Percentiles rank a stretch among this genome's conserved stretches.
Evolutionary conservation across 495 filamentous ascomycete genomes (phyloP).

Genomic region (Polyplosphaeria fusca): DNA sequence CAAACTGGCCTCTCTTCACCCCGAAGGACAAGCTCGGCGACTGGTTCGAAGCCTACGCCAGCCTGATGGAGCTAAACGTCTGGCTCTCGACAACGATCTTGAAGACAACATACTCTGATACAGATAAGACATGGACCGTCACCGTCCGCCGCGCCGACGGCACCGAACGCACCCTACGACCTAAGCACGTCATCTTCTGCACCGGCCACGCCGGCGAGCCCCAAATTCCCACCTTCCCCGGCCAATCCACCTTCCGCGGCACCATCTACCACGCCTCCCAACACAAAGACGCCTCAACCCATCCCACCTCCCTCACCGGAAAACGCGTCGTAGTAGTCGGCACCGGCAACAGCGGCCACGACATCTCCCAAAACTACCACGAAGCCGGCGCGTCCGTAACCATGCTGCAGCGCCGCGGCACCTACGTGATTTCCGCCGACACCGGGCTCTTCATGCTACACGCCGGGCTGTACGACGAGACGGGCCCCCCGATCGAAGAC

Average conservation of each 20-base stretch:
- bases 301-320: slow-evolving; percentile 48
- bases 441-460: slow-evolving; percentile 53
- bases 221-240: slow-evolving; percentile 60
- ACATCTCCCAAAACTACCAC: slow-evolving; percentile 78
- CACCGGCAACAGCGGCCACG: slow-evolving; percentile 74
- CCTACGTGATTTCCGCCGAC: slow-evolving; percentile 62
- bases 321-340: slow-evolving; percentile 77
- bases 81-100: slow-evolving; percentile 60
- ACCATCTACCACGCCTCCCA: slow-evolving; percentile 68
- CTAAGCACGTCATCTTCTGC: slow-evolving; percentile 63
- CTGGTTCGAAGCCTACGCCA: slow-evolving; percentile 71
- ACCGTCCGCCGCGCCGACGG: slow-evolving; percentile 55
- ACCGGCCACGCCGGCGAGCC: slow-evolving; percentile 73
- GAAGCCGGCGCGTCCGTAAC: slow-evolving; percentile 76
- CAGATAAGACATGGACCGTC: slow-evolving; percentile 59
- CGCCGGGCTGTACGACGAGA: slow-evolving; percentile 63
- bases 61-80: slow-evolving; percentile 67
- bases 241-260: slow-evolving; percentile 60
- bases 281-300: slow-evolving; percentile 42
- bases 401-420: slow-evolving; percentile 73
- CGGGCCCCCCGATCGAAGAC: slow-evolving; percentile 58
- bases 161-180: slow-evolving; percentile 56
- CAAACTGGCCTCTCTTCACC: slow-evolving; percentile 53
- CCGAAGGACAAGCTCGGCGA: slow-evolving; percentile 79
- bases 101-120: slow-evolving; percentile 52